phyloP scores from a whole-genome alignment of 371 early-diverging fungal genomes.

The Syncephalis fuscata region DNA sequence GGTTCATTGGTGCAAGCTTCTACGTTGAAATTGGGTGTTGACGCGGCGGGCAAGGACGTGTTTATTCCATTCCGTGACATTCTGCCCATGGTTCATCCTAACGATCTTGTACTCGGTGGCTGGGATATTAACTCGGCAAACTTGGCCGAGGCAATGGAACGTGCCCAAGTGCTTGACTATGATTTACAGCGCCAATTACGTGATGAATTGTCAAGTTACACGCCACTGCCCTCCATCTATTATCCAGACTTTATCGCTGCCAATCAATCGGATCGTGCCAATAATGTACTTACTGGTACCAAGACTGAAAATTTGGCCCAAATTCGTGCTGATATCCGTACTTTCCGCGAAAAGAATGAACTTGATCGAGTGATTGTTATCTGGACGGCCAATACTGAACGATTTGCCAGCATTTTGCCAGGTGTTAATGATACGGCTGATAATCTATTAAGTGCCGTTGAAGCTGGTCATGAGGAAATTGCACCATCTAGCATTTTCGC shows the following conservation, averaged over 20 bases:
- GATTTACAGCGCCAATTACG: conserved; percentile 86
- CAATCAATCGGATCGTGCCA: conserved; percentile 90
- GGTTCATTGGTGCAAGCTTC: conserved; percentile 92
- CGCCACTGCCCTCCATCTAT: conserved; percentile 88
- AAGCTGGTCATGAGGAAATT: conserved; percentile 64
- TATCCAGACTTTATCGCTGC: conserved; percentile 94
- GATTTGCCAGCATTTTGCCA: conserved; percentile 57
- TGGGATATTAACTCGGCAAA: conserved; percentile 88
- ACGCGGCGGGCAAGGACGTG: conserved; percentile 64
- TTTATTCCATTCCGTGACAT: conserved; percentile 78
- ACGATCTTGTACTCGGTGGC: conserved; percentile 88
- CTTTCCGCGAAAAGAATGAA: conserved; percentile 71
- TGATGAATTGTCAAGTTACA: conserved; percentile 55
- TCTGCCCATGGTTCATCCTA: conserved; percentile 90
- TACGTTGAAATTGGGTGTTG: conserved; percentile 81
- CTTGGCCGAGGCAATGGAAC: conserved; percentile 81
- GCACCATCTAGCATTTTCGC: conserved; percentile 96
- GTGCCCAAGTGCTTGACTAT: conserved; percentile 84
- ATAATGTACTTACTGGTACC: conserved; percentile 72
- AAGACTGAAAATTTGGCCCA: conserved; percentile 80
- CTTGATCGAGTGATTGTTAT: conserved; percentile 89
- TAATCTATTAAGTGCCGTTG: conserved; percentile 69
- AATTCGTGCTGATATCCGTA: conserved; percentile 82
- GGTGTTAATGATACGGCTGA: conserved; percentile 94
- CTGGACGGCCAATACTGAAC: conserved; percentile 98